Conservation (phyloP, 305 asterid species). For the Fraxinus sp. region DNA sequence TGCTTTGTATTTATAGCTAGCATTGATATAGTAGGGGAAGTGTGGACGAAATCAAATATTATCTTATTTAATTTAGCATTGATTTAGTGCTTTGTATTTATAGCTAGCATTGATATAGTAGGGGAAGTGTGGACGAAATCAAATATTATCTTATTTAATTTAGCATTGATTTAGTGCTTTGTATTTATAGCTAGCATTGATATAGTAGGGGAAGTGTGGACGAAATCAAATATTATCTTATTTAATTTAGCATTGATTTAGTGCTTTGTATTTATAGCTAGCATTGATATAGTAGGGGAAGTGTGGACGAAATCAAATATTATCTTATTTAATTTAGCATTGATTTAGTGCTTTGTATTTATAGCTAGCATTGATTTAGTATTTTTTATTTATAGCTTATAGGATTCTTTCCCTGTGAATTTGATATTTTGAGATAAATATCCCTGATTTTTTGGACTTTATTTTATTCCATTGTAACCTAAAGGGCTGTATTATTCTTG, state of each 20-base stretch:
- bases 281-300: background rate
- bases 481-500: background rate
- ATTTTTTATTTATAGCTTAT: background rate
- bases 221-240: no score
- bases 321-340: no score
- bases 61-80: no score
- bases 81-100: background rate
- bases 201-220: no score
- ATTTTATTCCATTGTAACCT: background rate
- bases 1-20: background rate
- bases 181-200: no score
- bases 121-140: no score
- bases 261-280: background rate
- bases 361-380: background rate
- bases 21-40: background rate
- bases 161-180: no score
- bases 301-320: background rate
- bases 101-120: background rate
- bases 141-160: no score
- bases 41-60: background rate
- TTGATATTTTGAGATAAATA: background rate
- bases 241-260: no score
- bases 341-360: background rate
- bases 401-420: background rate
- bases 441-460: background rate